A percentile compares a stretch with the other conserved stretches of the same genome.
Evolutionary conservation across 352 stramenopile genomes (phyloP).

Genomic region (Phytophthora pinifolia): DNA sequence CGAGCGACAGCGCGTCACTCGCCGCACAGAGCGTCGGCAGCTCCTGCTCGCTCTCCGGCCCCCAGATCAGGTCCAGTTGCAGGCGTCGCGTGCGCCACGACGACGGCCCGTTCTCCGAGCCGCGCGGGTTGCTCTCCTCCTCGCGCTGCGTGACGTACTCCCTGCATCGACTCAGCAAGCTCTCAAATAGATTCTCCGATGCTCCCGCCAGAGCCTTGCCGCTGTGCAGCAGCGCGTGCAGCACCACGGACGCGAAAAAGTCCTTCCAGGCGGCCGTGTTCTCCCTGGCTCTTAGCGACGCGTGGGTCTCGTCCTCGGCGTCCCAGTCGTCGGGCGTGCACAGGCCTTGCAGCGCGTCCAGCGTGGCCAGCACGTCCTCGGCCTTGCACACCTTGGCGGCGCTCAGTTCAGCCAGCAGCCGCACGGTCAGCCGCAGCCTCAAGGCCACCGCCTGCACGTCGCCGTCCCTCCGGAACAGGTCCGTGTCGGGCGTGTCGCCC

Average conservation of each 20-base stretch:
- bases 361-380: conserved; percentile 58
- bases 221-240: conserved; percentile 68
- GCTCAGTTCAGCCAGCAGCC: conserved; percentile 63
- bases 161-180: conserved; percentile 64
- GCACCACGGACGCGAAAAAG: conserved; percentile 67
- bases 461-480: conserved; percentile 25
- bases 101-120: conserved; percentile 35
- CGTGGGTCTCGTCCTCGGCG: conserved; percentile 43
- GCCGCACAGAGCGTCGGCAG: conserved; percentile 55
- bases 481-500: conserved; percentile 16
- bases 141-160: conserved; percentile 71
- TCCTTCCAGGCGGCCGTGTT: conserved; percentile 73
- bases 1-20: conserved; percentile 54
- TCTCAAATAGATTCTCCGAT: conserved; percentile 66
- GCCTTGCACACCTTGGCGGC: conserved; percentile 57
- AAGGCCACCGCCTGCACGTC: conserved; percentile 50
- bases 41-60: conserved; percentile 60
- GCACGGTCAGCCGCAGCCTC: conserved; percentile 57
- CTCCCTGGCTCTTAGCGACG: conserved; percentile 42
- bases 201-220: conserved; percentile 45
- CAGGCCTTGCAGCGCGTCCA: conserved; percentile 62
- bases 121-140: conserved; percentile 60
- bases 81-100: conserved; percentile 75
- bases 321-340: conserved; percentile 68
- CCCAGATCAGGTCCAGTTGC: conserved; percentile 66